phyloP scores from a whole-genome alignment of 768 basidiomycete genomes.

The Mycena olivaceomarginata region DNA sequence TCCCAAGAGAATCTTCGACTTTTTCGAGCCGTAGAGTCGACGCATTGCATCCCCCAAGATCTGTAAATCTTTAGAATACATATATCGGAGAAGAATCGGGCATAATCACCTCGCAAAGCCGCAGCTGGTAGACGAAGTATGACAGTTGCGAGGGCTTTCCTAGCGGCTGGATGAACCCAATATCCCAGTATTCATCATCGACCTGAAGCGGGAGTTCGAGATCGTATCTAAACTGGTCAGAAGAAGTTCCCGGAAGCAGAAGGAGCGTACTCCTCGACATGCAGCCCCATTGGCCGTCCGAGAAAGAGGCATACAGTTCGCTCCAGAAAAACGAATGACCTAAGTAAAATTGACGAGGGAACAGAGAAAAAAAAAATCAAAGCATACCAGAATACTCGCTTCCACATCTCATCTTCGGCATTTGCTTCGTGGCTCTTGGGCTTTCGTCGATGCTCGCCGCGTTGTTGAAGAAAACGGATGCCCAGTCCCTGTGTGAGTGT shows the following conservation, averaged over 20 bases:
- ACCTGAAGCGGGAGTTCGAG: constrained; percentile 79
- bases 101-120: constrained; percentile 63
- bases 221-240: constrained; percentile 68
- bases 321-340: constrained; percentile 57
- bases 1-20: constrained; percentile 59
- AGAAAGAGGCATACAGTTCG: constrained; percentile 64
- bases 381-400: constrained; percentile 72
- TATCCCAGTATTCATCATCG: constrained; percentile 69
- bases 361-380: background rate
- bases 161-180: constrained; percentile 78
- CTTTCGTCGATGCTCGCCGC: constrained; percentile 73
- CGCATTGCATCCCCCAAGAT: constrained; percentile 77
- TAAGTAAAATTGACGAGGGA: constrained; percentile 4
- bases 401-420: constrained; percentile 76
- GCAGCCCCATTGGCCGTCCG: constrained; percentile 80
- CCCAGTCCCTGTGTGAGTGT: constrained; percentile 61
- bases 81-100: too few relatives aligned
- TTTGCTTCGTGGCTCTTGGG: constrained; percentile 53
- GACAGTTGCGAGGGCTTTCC: constrained; percentile 73
- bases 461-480: constrained; percentile 78
- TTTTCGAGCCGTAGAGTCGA: constrained; percentile 69
- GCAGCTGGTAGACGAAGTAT: constrained; percentile 71
- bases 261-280: constrained; percentile 76
- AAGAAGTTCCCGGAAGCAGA: background rate
- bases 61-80: background rate